phyloP scores from a whole-genome alignment of 1,284 basidiomycete genomes.

The Ceratorhiza oryzae-sativae region DNA sequence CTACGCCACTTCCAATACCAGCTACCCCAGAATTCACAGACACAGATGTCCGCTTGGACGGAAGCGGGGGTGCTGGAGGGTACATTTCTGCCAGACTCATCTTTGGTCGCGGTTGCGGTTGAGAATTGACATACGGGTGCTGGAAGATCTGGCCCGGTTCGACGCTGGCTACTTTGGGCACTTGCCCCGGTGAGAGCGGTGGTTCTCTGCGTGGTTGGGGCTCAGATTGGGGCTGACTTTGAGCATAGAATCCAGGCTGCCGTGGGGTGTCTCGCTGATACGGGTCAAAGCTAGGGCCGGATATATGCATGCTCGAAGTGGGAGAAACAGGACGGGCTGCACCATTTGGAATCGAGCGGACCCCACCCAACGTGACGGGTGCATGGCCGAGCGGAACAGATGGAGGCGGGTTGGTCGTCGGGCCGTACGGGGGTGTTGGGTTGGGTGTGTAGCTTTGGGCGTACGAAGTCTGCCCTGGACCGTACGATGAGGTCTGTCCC shows the following conservation, averaged over 20 bases:
- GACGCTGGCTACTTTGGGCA: not conserved
- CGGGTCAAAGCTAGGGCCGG: slow-evolving; percentile 9
- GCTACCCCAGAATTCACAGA: not conserved
- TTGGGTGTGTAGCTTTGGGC: not conserved
- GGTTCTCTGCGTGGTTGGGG: not conserved
- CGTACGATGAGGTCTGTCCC: not conserved
- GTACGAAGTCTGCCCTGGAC: not conserved
- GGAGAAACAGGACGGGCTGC: slow-evolving; percentile 2
- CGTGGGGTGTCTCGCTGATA: too few species aligned
- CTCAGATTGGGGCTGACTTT: not conserved
- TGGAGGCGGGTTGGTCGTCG: not conserved
- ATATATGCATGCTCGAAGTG: not conserved
- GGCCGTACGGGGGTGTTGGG: not conserved
- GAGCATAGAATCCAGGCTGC: too few species aligned
- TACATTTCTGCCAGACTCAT: not conserved
- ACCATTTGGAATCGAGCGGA: slow-evolving; percentile 5
- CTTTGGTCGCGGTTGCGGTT: not conserved
- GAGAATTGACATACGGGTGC: not conserved
- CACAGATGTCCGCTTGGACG: not conserved
- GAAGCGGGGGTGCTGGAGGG: not conserved
- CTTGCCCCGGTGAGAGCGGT: not conserved
- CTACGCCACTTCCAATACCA: not conserved
- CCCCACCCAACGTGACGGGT: not conserved
- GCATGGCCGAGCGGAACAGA: not conserved
- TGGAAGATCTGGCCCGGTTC: slow-evolving; percentile 33